These are phyloP conservation scores for Nicotiana tabacum DNA, from an alignment of 257 asterid genomes.

Conservation along the genomic window DNA sequence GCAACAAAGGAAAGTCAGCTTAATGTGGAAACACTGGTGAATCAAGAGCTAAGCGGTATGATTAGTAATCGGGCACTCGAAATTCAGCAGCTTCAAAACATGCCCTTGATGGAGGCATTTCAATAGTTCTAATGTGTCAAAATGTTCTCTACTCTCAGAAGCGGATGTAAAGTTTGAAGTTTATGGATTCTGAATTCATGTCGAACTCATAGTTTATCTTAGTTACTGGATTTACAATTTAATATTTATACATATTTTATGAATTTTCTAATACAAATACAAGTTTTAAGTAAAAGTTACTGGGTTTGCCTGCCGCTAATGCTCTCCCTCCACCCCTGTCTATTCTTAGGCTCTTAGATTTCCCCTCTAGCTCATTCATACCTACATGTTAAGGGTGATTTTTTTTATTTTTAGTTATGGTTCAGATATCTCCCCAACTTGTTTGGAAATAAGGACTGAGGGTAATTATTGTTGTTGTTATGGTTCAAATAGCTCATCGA, in stretches of 20 bases:
- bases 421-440: neutral
- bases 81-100: neutral
- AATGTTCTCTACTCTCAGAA: neutral
- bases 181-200: too few relatives aligned
- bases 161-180: too few relatives aligned
- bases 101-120: conserved; percentile 20
- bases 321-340: too few relatives aligned
- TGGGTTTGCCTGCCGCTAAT: too few relatives aligned
- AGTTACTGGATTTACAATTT: too few relatives aligned
- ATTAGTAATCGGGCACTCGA: neutral
- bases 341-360: neutral
- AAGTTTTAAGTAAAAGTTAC: too few relatives aligned
- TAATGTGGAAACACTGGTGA: conserved; percentile 4
- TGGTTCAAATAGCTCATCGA: neutral
- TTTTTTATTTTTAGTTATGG: neutral
- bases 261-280: too few relatives aligned
- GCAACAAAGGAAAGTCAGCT: conserved; percentile 8
- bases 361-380: neutral
- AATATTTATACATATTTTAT: too few relatives aligned
- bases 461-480: too few relatives aligned
- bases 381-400: neutral
- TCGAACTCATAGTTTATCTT: too few relatives aligned
- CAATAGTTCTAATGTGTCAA: neutral
- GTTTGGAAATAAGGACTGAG: too few relatives aligned
- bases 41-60: conserved; percentile 5